Evolutionary conservation across 2,329 filamentous ascomycete genomes (phyloP).

Genomic region (Keithomyces neogunnii): DNA sequence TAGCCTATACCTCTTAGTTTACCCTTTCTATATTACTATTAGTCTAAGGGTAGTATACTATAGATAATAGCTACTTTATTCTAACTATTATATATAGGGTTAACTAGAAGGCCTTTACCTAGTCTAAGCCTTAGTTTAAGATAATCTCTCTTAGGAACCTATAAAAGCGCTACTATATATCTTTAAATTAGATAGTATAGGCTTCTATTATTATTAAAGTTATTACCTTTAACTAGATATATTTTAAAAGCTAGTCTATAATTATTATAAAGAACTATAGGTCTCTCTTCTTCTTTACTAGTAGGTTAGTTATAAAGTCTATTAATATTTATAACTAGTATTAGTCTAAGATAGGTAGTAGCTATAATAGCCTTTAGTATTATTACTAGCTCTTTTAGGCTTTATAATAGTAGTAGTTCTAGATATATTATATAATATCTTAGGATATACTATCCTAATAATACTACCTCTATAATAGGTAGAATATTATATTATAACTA

Average conservation of each 20-base stretch:
- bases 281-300: background rate
- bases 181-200: too few species aligned
- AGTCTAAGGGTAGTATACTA: too few species aligned
- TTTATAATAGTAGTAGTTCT: background rate
- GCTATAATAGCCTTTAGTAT: background rate
- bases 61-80: too few species aligned
- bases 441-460: background rate
- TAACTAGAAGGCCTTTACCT: too few species aligned
- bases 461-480: background rate
- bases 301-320: background rate
- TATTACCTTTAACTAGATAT: too few species aligned
- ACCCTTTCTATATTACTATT: too few species aligned
- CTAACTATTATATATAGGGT: too few species aligned
- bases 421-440: background rate
- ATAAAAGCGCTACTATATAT: too few species aligned
- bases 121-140: too few species aligned
- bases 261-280: background rate
- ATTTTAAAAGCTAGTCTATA: background rate
- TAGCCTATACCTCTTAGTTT: too few species aligned
- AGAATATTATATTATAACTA: background rate
- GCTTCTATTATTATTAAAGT: too few species aligned
- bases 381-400: background rate
- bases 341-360: background rate
- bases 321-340: background rate
- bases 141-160: too few species aligned